phyloP scores from a whole-genome alignment of 2,329 filamentous ascomycete species.

The Aspergillus japonicus region DNA sequence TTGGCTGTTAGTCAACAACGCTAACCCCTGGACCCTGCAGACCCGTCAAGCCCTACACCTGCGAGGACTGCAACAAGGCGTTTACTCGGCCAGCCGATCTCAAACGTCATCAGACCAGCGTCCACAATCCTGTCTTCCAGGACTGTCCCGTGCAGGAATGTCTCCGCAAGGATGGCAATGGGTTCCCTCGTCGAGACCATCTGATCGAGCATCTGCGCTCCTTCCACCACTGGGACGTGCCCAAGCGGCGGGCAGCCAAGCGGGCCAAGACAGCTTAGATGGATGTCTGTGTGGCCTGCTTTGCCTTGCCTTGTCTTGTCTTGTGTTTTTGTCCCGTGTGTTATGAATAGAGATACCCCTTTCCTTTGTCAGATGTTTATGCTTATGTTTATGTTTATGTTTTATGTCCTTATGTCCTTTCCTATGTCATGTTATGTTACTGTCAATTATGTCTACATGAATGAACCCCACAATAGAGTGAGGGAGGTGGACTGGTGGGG shows the following conservation, averaged over 20 bases:
- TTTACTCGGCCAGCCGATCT: constrained; percentile 52
- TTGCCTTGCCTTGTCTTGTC: neutral
- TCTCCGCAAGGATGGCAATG: constrained; percentile 47
- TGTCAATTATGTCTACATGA: neutral
- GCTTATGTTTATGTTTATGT: neutral
- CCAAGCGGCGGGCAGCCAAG: constrained; percentile 39
- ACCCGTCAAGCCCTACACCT: constrained; percentile 32
- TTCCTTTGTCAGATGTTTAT: neutral
- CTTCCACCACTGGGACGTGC: constrained; percentile 52
- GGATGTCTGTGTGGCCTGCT: too few species aligned
- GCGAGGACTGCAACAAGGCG: constrained; percentile 36
- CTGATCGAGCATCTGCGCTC: constrained; percentile 57
- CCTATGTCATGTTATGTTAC: neutral
- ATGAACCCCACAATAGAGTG: neutral
- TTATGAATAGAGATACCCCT: neutral
- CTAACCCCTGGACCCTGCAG: constrained; percentile 17
- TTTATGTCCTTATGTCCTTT: neutral
- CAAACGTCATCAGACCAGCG: constrained; percentile 49
- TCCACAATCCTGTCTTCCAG: constrained; percentile 45
- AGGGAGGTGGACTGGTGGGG: neutral
- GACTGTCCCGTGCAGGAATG: constrained; percentile 48
- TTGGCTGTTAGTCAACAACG: neutral
- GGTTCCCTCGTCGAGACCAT: constrained; percentile 59
- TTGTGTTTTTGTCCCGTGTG: neutral
- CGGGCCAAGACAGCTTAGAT: constrained; percentile 21